Base-by-base conservation (phyloP, 495 filamentous ascomycete genomes). In the Sordaria brevicollis region DNA sequence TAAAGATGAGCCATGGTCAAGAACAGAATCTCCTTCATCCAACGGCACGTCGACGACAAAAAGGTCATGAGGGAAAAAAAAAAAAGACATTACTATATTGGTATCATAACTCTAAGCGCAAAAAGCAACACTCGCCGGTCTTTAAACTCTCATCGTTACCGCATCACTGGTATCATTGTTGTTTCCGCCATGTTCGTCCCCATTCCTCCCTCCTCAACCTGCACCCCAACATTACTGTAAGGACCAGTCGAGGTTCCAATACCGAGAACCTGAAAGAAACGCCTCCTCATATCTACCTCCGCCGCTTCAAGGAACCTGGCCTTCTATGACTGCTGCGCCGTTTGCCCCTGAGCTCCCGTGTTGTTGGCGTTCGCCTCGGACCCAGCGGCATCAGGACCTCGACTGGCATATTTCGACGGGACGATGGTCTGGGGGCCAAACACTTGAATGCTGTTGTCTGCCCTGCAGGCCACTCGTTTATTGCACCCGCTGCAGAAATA, bases 401-500 rank as follows among this genome's bases (percentile, higher is more conserved):
- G 17, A 43, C 21, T 70, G 15, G 34, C 34, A 71, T 41, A 15
- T 3, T 33, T 33, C 34, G 73, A 76, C 39, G 71, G 71, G 49
- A 75, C 73, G 15, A 65, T 35, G 4, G 49, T 34, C 3, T 36
- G 69, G 0, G 71, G 74, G 43, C 67, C 75, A 67, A 69, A 70
- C 17, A 75, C 65, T 11, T 74, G 65, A 2, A 11, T 9, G 0
- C 74, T 75, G 31, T 70, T 68, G 19, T 78, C 71, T 13, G 67
- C 35, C 21, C 75, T 69, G 31, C 38, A 74, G 31, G 78, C 79
- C 0, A 81, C 70, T 15, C 72, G 70, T 5, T 66, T 74, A 15
- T 72, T 38, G 72, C 79, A 81, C 17, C 65, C 35, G 11, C 71
- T 71, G 71, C 79, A 81, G 31, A 25, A 69, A 35, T 78, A 75